These are phyloP conservation scores for Metarhizium robertsii DNA, from an alignment of 2,329 filamentous ascomycete genomes.

Conservation along the genomic window DNA sequence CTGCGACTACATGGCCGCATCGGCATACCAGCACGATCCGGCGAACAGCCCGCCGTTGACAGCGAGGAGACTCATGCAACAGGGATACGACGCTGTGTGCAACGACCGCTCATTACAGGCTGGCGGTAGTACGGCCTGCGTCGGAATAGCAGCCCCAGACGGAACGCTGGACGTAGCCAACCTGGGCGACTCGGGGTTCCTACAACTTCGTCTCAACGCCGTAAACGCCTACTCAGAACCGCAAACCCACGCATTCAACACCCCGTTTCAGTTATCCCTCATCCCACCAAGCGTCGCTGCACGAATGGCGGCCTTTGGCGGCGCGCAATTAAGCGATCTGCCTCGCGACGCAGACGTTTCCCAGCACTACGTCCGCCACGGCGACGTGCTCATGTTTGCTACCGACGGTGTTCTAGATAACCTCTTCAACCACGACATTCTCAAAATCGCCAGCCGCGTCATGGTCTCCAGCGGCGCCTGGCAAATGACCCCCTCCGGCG, in stretches of 20 bases:
- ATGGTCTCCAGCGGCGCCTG: conserved; percentile 73
- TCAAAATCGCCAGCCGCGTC: conserved; percentile 65
- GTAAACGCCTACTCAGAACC: conserved; percentile 75
- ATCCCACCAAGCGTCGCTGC: conserved; percentile 71
- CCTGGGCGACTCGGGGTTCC: conserved; percentile 87
- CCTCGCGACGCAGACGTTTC: conserved; percentile 77
- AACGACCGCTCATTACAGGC: conserved; percentile 64
- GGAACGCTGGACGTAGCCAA: conserved; percentile 84
- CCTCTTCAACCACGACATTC: conserved; percentile 79
- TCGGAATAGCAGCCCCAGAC: conserved; percentile 66
- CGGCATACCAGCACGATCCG: conserved; percentile 50
- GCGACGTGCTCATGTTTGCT: conserved; percentile 87
- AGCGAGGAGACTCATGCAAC: conserved; percentile 66
- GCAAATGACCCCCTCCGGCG: conserved; percentile 49
- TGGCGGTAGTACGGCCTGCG: conserved; percentile 84
- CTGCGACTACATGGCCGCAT: conserved; percentile 84
- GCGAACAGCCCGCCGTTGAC: conserved; percentile 34
- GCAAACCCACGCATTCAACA: conserved; percentile 97
- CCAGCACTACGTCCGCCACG: conserved; percentile 69
- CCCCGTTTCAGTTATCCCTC: conserved; percentile 86
- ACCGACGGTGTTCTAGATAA: conserved; percentile 97
- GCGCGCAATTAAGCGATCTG: conserved; percentile 69
- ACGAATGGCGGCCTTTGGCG: conserved; percentile 77
- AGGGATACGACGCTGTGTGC: conserved; percentile 75
- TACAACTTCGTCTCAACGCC: conserved; percentile 76